A percentile compares a stretch with the other conserved stretches of the same genome.
phyloP scores from a whole-genome alignment of 352 stramenopile genomes.

The Thraustochytrium sp. region DNA sequence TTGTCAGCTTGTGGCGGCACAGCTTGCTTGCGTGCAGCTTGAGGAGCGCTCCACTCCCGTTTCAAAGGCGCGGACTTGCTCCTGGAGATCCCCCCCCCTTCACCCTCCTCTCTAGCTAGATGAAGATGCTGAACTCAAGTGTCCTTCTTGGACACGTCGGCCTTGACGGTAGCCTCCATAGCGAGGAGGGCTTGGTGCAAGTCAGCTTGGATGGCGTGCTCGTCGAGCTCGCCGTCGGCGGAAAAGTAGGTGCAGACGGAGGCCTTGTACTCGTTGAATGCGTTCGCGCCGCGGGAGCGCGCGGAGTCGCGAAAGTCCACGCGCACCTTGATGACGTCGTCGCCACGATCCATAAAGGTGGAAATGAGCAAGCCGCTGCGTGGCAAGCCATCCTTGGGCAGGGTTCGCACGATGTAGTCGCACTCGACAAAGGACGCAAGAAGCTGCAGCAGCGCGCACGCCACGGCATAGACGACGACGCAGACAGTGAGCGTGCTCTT shows the following conservation, averaged over 20 bases:
- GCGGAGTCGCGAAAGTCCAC: neutral
- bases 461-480: constrained; percentile 2
- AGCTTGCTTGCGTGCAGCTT: too few species aligned
- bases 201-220: neutral
- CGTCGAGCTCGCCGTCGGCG: constrained; percentile 8
- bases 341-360: neutral
- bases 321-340: neutral
- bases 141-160: neutral
- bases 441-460: constrained; percentile 1
- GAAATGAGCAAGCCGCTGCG: neutral
- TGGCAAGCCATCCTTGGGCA: neutral
- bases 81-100: too few species aligned
- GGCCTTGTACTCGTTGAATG: neutral
- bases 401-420: constrained; percentile 6
- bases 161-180: neutral
- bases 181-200: neutral
- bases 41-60: too few species aligned
- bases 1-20: too few species aligned
- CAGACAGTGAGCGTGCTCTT: neutral
- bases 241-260: constrained; percentile 26
- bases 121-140: neutral
- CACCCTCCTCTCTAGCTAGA: too few species aligned
- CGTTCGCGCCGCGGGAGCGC: neutral
- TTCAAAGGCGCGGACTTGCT: too few species aligned
- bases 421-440: constrained; percentile 4